Conservation (phyloP, 306 rosid genomes). For the Ceratonia siliqua region DNA sequence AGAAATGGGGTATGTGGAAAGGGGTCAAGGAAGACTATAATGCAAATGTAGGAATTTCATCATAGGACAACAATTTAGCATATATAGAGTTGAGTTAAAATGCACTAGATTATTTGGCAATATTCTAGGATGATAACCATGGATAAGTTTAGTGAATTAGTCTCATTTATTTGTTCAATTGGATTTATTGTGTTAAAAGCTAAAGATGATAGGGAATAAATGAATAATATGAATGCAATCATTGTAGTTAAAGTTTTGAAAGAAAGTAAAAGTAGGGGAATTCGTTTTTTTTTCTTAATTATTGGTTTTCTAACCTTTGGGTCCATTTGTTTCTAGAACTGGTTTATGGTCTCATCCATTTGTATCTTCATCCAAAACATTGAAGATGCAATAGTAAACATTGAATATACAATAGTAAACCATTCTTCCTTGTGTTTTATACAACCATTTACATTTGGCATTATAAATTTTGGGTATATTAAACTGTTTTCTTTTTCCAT, state of each 20-base stretch:
- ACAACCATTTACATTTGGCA: too few species aligned
- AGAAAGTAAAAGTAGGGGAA: constrained; percentile 37
- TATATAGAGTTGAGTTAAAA: not conserved
- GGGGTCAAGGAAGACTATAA: not conserved
- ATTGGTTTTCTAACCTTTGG: constrained; percentile 30
- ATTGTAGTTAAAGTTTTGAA: constrained; percentile 26
- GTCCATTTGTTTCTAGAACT: constrained; percentile 24
- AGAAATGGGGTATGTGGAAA: not conserved
- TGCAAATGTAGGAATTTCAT: constrained; percentile 2
- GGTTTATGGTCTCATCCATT: constrained; percentile 30
- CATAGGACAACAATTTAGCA: not conserved
- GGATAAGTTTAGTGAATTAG: not conserved
- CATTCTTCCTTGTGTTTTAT: too few species aligned
- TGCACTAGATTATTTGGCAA: constrained; percentile 4
- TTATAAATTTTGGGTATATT: not conserved
- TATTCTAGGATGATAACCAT: not conserved
- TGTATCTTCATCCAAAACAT: constrained; percentile 39
- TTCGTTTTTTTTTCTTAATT: constrained; percentile 44
- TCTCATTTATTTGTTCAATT: constrained; percentile 11
- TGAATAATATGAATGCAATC: constrained; percentile 38
- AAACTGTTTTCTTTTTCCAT: not conserved
- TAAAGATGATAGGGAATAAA: constrained; percentile 23
- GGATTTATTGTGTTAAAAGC: constrained; percentile 26
- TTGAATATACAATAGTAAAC: too few species aligned
- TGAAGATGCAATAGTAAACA: too few species aligned